phyloP scores from a whole-genome alignment of 139 green algal species.

The Chara braunii region DNA sequence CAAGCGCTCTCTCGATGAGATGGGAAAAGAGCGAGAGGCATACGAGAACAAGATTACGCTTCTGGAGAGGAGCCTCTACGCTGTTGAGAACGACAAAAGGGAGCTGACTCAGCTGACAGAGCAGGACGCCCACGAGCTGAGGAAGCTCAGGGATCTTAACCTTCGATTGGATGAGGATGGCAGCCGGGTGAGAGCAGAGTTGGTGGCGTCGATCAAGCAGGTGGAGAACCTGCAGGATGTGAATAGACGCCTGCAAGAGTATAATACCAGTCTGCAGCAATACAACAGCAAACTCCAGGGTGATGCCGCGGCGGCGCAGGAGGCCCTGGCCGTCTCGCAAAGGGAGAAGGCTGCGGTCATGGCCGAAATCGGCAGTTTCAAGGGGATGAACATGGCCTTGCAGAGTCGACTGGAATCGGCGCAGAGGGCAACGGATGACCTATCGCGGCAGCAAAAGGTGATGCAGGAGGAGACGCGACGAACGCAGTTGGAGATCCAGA shows the following conservation, averaged over 20 bases:
- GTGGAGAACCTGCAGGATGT: slow-evolving; percentile 6
- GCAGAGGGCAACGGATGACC: too few species aligned
- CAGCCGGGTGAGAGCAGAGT: neutral
- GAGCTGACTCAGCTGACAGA: too few species aligned
- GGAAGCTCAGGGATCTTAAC: too few species aligned
- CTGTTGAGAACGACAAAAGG: neutral
- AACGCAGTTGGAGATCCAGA: too few species aligned
- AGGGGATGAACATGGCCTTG: neutral
- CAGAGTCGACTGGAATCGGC: slow-evolving; percentile 7
- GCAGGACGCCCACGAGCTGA: too few species aligned
- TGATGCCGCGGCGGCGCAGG: neutral
- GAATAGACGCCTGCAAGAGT: slow-evolving; percentile 17
- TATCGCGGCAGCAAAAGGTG: too few species aligned
- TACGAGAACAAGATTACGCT: too few species aligned
- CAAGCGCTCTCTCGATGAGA: too few species aligned
- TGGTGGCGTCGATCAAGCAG: neutral
- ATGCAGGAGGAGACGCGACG: too few species aligned
- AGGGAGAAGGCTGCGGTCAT: slow-evolving; percentile 3
- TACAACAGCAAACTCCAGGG: slow-evolving; percentile 32
- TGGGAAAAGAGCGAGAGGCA: too few species aligned
- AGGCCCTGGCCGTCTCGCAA: neutral
- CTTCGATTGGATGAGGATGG: neutral
- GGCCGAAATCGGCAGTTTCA: slow-evolving; percentile 15
- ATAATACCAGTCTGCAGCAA: slow-evolving; percentile 30
- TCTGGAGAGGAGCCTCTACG: too few species aligned